Conservation (phyloP, 2,329 filamentous ascomycete species). For the Alternaria dauci region DNA sequence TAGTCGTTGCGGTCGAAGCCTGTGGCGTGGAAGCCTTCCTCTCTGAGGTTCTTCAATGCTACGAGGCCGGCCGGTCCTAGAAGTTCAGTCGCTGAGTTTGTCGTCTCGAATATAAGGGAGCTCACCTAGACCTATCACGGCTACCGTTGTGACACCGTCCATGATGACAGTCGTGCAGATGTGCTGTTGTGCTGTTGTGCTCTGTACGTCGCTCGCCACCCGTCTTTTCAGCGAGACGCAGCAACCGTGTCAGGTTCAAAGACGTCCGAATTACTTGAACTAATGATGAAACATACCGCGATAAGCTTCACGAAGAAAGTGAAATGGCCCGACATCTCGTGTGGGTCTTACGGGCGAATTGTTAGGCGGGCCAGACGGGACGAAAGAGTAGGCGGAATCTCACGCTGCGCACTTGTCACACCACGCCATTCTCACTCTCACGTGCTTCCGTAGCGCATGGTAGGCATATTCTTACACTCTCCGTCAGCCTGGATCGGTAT, state of each 20-base stretch:
- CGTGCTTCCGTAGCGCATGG: background rate
- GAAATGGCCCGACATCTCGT: background rate
- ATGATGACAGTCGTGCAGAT: background rate
- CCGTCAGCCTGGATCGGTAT: background rate
- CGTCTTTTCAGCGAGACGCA: background rate
- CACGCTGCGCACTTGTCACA: background rate
- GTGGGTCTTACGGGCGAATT: background rate
- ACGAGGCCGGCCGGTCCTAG: constrained; percentile 25
- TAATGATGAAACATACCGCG: background rate
- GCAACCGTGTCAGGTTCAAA: background rate
- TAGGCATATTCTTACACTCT: background rate
- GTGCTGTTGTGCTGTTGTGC: background rate
- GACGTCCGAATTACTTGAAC: background rate
- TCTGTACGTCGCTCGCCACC: background rate
- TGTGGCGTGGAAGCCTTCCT: constrained; percentile 31
- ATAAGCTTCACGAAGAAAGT: background rate
- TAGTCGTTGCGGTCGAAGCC: constrained; percentile 33
- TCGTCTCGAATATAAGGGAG: background rate
- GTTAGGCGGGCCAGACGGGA: background rate
- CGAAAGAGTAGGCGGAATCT: background rate
- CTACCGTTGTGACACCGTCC: constrained; percentile 7
- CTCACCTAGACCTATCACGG: constrained; percentile 26
- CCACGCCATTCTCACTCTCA: background rate
- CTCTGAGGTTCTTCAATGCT: constrained; percentile 29
- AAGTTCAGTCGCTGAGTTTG: background rate